Evolutionary conservation across 768 basidiomycete genomes (phyloP).

Genomic region (Naganishia randhawae): DNA sequence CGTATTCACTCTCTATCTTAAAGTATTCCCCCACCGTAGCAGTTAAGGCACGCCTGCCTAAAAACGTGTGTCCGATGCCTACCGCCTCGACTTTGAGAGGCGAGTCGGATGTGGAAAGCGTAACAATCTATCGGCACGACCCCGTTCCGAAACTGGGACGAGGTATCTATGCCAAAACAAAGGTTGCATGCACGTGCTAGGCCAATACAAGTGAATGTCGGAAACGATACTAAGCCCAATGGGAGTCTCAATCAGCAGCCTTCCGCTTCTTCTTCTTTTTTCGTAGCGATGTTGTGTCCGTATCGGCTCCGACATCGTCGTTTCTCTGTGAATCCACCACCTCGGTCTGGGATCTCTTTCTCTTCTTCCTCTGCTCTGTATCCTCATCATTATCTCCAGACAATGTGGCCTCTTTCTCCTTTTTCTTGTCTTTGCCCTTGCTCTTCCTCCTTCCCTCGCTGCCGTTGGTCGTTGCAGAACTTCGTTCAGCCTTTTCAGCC

Average conservation of each 20-base stretch:
- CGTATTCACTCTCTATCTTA: too few species aligned
- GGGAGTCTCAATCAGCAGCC: background rate
- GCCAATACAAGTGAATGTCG: too few species aligned
- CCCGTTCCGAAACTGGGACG: too few species aligned
- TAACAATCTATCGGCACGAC: too few species aligned
- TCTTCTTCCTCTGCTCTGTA: slow-evolving; percentile 32
- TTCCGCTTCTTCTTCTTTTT: slow-evolving; percentile 25
- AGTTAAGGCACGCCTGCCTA: too few species aligned
- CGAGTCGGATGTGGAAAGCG: too few species aligned
- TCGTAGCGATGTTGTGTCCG: slow-evolving; percentile 11
- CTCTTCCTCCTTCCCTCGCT: slow-evolving; percentile 5
- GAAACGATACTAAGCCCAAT: background rate
- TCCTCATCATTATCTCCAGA: slow-evolving; percentile 26
- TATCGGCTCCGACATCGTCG: background rate
- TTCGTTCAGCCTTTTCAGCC: background rate
- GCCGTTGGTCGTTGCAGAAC: background rate
- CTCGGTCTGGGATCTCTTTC: background rate
- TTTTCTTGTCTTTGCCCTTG: slow-evolving; percentile 32
- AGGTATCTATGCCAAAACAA: too few species aligned
- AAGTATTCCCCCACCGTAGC: too few species aligned
- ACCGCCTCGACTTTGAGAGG: too few species aligned
- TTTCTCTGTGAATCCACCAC: background rate
- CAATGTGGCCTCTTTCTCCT: slow-evolving; percentile 14
- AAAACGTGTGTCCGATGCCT: too few species aligned
- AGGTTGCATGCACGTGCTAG: too few species aligned